Evolutionary conservation across 2,329 filamentous ascomycete genomes (phyloP).

Genomic region (Xylariales sp.): DNA sequence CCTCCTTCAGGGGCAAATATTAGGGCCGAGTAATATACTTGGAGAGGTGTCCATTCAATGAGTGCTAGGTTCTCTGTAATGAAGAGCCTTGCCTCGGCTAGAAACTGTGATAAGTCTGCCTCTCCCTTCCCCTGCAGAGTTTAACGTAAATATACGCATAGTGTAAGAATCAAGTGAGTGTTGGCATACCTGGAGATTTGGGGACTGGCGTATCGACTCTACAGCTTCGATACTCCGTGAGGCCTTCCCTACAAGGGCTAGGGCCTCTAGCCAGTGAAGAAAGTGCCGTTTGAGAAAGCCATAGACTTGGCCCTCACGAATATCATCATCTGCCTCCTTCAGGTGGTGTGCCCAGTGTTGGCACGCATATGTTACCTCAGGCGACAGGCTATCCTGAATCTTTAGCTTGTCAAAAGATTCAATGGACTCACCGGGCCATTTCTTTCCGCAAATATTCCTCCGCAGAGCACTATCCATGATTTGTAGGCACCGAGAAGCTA

Average conservation of each 20-base stretch:
- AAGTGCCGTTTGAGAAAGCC: constrained; percentile 21
- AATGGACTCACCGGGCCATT: constrained; percentile 26
- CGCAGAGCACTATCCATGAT: constrained; percentile 25
- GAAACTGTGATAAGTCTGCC: background rate
- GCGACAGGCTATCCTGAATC: constrained; percentile 21
- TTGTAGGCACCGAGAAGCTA: constrained; percentile 23
- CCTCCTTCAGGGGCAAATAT: constrained; percentile 49
- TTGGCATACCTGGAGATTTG: background rate
- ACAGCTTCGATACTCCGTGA: constrained; percentile 37
- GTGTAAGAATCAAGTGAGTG: too few relatives aligned
- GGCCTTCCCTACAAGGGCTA: constrained; percentile 20
- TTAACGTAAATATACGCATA: background rate
- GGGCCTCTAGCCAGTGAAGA: constrained; percentile 33
- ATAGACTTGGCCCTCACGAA: constrained; percentile 15
- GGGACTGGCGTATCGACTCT: background rate
- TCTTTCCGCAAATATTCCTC: constrained; percentile 21
- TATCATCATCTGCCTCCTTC: constrained; percentile 7
- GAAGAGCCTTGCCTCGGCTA: constrained; percentile 32
- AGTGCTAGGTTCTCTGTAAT: constrained; percentile 43
- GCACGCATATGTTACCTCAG: constrained; percentile 35
- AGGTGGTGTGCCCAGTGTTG: constrained; percentile 33
- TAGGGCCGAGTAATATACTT: constrained; percentile 50
- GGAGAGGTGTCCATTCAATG: constrained; percentile 48
- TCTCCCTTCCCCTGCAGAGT: constrained; percentile 21
- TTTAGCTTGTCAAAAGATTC: constrained; percentile 9